Evolutionary conservation across 208 protist species (phyloP), one percentile per base, ranked within the genome.

Genomic region (Trypanosoma caninum): DNA sequence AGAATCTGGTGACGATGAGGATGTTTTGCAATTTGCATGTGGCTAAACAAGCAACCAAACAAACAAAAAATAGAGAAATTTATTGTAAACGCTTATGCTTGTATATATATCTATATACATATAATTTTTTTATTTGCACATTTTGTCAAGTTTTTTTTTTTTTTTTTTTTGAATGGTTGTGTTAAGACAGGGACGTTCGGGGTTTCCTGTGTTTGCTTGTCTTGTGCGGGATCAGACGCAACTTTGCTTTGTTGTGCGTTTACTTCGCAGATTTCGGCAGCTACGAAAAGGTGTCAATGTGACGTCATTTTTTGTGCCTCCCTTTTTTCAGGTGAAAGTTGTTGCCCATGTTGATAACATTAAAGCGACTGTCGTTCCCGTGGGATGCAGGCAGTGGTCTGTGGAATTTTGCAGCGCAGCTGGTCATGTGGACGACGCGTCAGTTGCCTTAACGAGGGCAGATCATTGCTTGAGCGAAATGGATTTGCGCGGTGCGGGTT

Each of bases 231-330:
- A 63, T 8, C 47, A 53, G 25, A 56, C 23, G 14, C 52, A 69
- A 5, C 57, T 87, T 5, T 57, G 47, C 1, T 59, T 58, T n/a
- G 54, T 84, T 1, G 71, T 88, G 13, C 20, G 55, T 18, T 48
- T 34, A 0, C 52, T 88, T 55, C 73, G 81, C 2, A 11, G 6
- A 7, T 14, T 45, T 11, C 34, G 55, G 8, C 54, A 56, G 3
- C 67, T 89, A 10, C 80, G 82, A 55, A 25, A 56, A 20, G 74
- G 75, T 2, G 47, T 18, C 30, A 84, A 82, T 40, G 82, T 89
- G 1, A 89, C 82, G 0, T 41, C 59, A 0, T 81, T 88, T 46
- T 48, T 72, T 44, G 56, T 63, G 44, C n/a, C n/a, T n/a, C 28
- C 11, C 47, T 52, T 53, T 33, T 47, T 20, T 18, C 3, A 48